Percentiles rank a stretch among this genome's conserved stretches.
phyloP scores from a whole-genome alignment of 768 basidiomycete species.

The Mycena maculata region DNA sequence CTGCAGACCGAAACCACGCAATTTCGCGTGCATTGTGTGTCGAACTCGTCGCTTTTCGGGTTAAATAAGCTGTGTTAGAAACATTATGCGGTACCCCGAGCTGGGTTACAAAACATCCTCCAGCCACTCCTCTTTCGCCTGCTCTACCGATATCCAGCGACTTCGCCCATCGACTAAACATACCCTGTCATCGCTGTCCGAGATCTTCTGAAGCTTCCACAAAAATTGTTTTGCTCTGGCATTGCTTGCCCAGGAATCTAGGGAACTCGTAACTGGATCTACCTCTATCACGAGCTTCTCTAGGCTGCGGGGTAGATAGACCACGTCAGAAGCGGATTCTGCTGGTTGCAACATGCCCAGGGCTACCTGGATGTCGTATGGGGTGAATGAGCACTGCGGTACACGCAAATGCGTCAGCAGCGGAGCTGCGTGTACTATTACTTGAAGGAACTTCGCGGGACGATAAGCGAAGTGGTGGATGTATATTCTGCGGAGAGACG shows the following conservation, averaged over 20 bases:
- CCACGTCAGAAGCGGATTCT: not conserved
- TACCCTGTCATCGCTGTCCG: conserved; percentile 3
- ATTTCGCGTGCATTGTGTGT: no score
- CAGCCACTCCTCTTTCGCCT: conserved; percentile 18
- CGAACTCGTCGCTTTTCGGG: no score
- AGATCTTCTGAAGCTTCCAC: conserved; percentile 14
- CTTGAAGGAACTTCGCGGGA: conserved; percentile 1
- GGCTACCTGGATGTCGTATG: conserved; percentile 19
- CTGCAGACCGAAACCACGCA: no score
- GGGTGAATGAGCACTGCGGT: conserved; percentile 15
- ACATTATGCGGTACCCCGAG: no score
- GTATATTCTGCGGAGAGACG: conserved; percentile 15
- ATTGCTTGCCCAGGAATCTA: conserved; percentile 10
- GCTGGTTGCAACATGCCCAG: conserved; percentile 14
- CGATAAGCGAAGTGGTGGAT: conserved; percentile 9
- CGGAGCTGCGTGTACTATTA: conserved; percentile 12
- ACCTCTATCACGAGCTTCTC: conserved; percentile 16
- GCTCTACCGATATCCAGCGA: not conserved
- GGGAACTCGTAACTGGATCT: not conserved
- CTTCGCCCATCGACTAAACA: not conserved
- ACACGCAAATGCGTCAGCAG: conserved; percentile 14
- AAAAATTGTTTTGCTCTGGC: conserved; percentile 1
- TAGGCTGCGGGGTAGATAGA: not conserved
- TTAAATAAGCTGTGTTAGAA: no score
- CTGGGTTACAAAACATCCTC: no score